Conservation (phyloP, 495 filamentous ascomycete genomes). For the Penicillium robsamsonii region DNA sequence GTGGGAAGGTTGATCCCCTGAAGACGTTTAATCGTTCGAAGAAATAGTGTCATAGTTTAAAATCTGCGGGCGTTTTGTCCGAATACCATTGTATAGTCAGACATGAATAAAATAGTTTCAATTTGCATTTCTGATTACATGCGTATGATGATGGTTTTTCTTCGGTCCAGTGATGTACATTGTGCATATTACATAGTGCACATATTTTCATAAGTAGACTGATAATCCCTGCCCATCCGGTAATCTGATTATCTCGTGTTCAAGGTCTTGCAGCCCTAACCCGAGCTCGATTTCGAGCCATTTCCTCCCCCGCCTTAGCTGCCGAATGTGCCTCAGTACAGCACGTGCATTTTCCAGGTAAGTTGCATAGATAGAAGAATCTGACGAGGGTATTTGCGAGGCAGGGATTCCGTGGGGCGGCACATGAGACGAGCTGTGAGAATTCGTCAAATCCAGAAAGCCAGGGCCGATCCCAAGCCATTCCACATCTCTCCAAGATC, state of each 20-base stretch:
- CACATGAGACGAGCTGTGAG: slow-evolving; percentile 14
- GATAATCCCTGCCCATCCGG: slow-evolving; percentile 21
- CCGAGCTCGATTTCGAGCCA: slow-evolving; percentile 32
- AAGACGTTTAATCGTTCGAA: slow-evolving; percentile 73
- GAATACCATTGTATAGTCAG: slow-evolving; percentile 36
- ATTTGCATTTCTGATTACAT: not conserved
- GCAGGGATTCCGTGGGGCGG: not conserved
- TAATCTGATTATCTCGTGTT: slow-evolving; percentile 19
- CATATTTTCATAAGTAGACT: not conserved
- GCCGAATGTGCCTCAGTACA: slow-evolving; percentile 30
- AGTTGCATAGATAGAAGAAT: slow-evolving; percentile 15
- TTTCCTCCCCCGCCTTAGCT: slow-evolving; percentile 34
- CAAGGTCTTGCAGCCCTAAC: slow-evolving; percentile 29
- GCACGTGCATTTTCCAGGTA: slow-evolving; percentile 22
- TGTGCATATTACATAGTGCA: not conserved
- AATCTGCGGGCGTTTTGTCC: slow-evolving; percentile 17
- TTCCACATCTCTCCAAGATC: slow-evolving; percentile 49
- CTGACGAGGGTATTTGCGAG: not conserved
- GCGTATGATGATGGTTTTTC: not conserved
- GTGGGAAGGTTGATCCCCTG: slow-evolving; percentile 72
- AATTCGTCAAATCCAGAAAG: slow-evolving; percentile 25
- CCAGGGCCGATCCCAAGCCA: slow-evolving; percentile 51
- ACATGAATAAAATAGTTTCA: slow-evolving; percentile 16
- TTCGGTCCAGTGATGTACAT: not conserved
- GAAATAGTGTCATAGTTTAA: slow-evolving; percentile 25